Evolutionary conservation across 495 filamentous ascomycete genomes (phyloP).

Genomic region (Letharia lupina): DNA sequence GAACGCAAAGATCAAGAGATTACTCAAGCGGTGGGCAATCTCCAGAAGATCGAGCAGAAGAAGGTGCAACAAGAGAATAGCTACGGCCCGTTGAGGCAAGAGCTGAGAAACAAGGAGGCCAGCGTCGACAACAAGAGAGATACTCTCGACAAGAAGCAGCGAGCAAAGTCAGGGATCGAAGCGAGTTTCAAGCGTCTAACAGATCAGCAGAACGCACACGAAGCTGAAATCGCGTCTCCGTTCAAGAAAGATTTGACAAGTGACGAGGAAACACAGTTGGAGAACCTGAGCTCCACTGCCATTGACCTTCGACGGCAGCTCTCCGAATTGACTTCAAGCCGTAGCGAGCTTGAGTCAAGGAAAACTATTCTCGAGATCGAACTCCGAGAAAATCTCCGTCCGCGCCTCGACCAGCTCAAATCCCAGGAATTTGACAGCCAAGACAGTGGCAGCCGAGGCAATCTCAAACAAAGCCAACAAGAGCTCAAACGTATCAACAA

Average conservation of each 20-base stretch:
- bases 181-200: conserved; percentile 63
- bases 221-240: conserved; percentile 69
- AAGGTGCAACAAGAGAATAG: conserved; percentile 70
- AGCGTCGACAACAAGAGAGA: conserved; percentile 67
- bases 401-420: conserved; percentile 79
- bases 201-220: conserved; percentile 62
- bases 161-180: conserved; percentile 64
- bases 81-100: conserved; percentile 67
- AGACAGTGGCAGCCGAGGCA: conserved; percentile 48
- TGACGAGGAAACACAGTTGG: conserved; percentile 73
- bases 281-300: conserved; percentile 56
- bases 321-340: conserved; percentile 60
- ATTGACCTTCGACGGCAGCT: conserved; percentile 66
- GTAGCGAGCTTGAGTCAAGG: conserved; percentile 69
- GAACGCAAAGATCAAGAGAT: conserved; percentile 78
- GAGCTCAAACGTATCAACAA: conserved; percentile 72
- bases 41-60: conserved; percentile 76
- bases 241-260: conserved; percentile 86
- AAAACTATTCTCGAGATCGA: conserved; percentile 79
- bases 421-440: conserved; percentile 65
- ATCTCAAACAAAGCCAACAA: conserved; percentile 67
- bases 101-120: conserved; percentile 60
- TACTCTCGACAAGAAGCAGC: conserved; percentile 62
- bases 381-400: conserved; percentile 73
- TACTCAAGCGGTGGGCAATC: conserved; percentile 67